A percentile compares a stretch with the other conserved stretches of the same genome.
Evolutionary conservation across 2,329 filamentous ascomycete species (phyloP).

Genomic region (Penicillium oxalicum): DNA sequence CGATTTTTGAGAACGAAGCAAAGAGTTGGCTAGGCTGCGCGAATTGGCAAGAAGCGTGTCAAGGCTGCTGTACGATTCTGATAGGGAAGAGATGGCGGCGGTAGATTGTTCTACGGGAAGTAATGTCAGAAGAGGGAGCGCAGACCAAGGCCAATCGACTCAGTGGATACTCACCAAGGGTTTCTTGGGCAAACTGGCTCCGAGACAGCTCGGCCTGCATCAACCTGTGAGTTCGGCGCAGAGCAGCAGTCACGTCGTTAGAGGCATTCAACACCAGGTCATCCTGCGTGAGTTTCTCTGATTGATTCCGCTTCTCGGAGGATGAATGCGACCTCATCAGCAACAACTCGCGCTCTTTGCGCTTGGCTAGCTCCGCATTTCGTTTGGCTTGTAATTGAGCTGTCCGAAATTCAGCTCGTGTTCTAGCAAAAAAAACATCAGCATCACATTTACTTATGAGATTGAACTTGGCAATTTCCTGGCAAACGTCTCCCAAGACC

Average conservation of each 20-base stretch:
- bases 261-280: slow-evolving; percentile 70
- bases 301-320: slow-evolving; percentile 26
- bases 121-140: slow-evolving; percentile 5
- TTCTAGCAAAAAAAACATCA: slow-evolving; percentile 30
- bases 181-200: slow-evolving; percentile 85
- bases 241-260: slow-evolving; percentile 73
- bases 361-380: slow-evolving; percentile 65
- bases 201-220: slow-evolving; percentile 79
- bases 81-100: slow-evolving; percentile 70
- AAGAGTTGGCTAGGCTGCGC: slow-evolving; percentile 66
- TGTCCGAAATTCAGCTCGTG: slow-evolving; percentile 66
- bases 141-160: neutral
- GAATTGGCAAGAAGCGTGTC: slow-evolving; percentile 71
- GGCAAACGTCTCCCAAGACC: neutral
- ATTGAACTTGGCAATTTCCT: no score
- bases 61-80: slow-evolving; percentile 73
- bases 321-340: slow-evolving; percentile 49
- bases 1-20: slow-evolving; percentile 84
- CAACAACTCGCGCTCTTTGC: slow-evolving; percentile 69
- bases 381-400: slow-evolving; percentile 75
- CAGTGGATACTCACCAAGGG: slow-evolving; percentile 47
- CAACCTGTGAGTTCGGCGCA: slow-evolving; percentile 78
- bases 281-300: slow-evolving; percentile 58
- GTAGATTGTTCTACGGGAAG: slow-evolving; percentile 60
- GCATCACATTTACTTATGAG: no score